These are phyloP conservation scores for Amphicarpaea edgeworthii DNA, from an alignment of 306 rosid species.

Conservation along the genomic window DNA sequence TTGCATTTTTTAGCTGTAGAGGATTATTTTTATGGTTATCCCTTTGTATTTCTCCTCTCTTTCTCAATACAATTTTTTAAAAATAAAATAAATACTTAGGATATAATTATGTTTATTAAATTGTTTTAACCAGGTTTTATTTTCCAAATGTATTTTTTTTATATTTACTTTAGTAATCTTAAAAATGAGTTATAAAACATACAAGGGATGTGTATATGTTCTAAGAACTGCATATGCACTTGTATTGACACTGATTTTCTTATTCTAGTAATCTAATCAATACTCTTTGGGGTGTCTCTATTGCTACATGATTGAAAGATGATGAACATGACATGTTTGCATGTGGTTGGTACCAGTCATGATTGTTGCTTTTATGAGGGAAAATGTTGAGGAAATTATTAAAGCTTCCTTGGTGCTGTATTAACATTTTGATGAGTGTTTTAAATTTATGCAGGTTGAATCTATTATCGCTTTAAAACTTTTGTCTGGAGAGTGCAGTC, in stretches of 20 bases:
- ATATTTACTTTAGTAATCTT: neutral
- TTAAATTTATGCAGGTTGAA: conserved; percentile 72
- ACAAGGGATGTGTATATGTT: conserved; percentile 27
- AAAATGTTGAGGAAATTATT: conserved; percentile 5
- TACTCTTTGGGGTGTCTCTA: neutral
- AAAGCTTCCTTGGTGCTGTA: conserved; percentile 24
- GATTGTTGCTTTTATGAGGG: conserved; percentile 25
- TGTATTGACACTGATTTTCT: conserved; percentile 17
- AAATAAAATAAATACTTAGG: neutral
- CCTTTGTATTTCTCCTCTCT: neutral
- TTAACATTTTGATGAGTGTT: conserved; percentile 36
- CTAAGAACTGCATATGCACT: neutral
- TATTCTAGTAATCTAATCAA: conserved; percentile 21
- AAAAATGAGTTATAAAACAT: neutral
- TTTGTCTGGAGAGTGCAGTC: conserved; percentile 70
- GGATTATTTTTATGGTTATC: neutral
- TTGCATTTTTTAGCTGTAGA: neutral
- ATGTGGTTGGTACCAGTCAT: neutral
- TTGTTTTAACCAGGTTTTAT: neutral
- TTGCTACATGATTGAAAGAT: conserved; percentile 23
- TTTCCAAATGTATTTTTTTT: neutral
- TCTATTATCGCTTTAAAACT: conserved; percentile 70
- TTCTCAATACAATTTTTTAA: neutral
- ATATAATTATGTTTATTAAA: neutral
- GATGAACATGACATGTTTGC: conserved; percentile 16